A percentile compares a stretch with the other conserved stretches of the same genome.
Conservation (phyloP, 805 yeast genomes). For the Starmera caribaea region DNA sequence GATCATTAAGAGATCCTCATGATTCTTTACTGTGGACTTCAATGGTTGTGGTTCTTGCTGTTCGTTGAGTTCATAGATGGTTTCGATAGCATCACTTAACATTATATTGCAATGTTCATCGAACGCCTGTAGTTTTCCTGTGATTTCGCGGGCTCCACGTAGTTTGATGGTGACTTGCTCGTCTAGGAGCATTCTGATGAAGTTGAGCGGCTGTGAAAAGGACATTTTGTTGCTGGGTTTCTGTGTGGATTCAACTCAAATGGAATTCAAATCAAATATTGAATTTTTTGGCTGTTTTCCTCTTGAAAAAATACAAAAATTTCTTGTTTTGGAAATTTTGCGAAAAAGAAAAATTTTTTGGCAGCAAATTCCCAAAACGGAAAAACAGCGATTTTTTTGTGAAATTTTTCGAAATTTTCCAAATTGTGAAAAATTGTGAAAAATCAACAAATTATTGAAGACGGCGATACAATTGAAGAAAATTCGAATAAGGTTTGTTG, state of each 20-base stretch:
- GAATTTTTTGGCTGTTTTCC: background rate
- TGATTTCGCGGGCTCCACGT: conserved; percentile 88
- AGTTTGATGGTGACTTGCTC: conserved; percentile 81
- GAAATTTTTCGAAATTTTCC: too few relatives aligned
- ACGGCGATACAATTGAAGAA: background rate
- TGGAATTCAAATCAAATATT: background rate
- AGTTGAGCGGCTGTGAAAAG: conserved; percentile 74
- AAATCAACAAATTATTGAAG: too few relatives aligned
- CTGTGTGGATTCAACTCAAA: background rate
- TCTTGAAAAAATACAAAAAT: background rate
- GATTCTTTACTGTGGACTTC: conserved; percentile 38
- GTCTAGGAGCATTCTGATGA: conserved; percentile 77
- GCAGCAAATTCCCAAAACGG: background rate
- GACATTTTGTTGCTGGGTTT: too few relatives aligned
- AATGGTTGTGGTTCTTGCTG: conserved; percentile 39
- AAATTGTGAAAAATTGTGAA: too few relatives aligned
- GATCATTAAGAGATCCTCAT: conserved; percentile 79
- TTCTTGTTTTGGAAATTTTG: background rate
- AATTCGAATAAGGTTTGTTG: too few relatives aligned
- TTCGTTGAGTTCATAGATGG: conserved; percentile 50
- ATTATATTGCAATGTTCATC: conserved; percentile 97
- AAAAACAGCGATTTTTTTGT: background rate
- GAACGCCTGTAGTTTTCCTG: conserved; percentile 83
- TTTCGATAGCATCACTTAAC: conserved; percentile 85
- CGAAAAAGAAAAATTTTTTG: background rate